Base-by-base conservation (phyloP, 2,329 filamentous ascomycete species). In the Rhinocladiella similis region DNA sequence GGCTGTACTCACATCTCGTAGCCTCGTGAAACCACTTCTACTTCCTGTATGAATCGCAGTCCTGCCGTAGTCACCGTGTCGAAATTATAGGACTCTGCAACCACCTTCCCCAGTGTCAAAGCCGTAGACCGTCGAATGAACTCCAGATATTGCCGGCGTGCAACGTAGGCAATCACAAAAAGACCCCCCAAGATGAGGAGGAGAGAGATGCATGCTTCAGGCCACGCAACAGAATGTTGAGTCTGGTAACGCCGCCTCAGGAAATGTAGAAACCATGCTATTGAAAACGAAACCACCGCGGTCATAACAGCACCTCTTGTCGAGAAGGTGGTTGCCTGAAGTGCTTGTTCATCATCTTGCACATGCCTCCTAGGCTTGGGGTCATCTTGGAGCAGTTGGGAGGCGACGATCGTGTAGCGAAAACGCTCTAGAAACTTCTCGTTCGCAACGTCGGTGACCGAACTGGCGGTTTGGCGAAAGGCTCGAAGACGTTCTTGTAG, bases 11-110 rank as follows among this genome's bases (percentile, higher is more conserved):
- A 58, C 55, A 96, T 80, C 74, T 90, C 83, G 72, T 96, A 97
- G 19, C 92, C 92, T 65, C 92, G 85, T 27, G 92, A 95, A 22
- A 97, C 91, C 29, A 97, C 80, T 75, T 97, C 92, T n/a, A 97
- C 91, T 73, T 97, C 92, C 71, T 96, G 92, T 60, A 97, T 87
- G 58, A 96, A 82, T 36, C 88, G 85, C 53, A 96, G 78, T 2
- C 90, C 88, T 29, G 90, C 88, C 38, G 86, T 86, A 39, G 84
- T 86, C 19, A 87, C 87, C 39, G 86, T 84, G 72, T 97, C 91
- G 65, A 95, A 91, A 48, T 87, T 85, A 68, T 95, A 90, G 38
- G 91, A 86, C 67, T 85, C 86, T 46, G 83, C 79, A 45, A 94
- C 85, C 62, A 96, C 85, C 0, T 78, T 74, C 10, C 84, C 83